These are phyloP conservation scores for Cordyceps fumosorosea DNA, from an alignment of 2,329 filamentous ascomycete genomes.

Conservation along the genomic window DNA sequence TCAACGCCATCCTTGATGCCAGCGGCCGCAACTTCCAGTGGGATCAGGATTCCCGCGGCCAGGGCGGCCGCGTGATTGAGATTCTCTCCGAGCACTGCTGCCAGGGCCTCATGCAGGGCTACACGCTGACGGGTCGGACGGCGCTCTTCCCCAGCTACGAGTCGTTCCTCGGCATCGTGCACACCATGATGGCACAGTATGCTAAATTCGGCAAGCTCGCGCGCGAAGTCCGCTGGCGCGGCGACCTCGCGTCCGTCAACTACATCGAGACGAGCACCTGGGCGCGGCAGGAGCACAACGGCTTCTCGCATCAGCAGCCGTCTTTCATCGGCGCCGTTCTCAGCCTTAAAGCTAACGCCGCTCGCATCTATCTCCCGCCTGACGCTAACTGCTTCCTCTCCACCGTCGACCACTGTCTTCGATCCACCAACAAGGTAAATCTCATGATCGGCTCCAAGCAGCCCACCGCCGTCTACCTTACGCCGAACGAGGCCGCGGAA, in stretches of 20 bases:
- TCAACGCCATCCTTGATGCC: slow-evolving; percentile 48
- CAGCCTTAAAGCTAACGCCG: slow-evolving; percentile 54
- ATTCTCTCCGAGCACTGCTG: slow-evolving; percentile 61
- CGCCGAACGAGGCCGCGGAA: slow-evolving; percentile 49
- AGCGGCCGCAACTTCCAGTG: slow-evolving; percentile 60
- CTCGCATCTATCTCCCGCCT: slow-evolving; percentile 57
- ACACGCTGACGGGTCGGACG: slow-evolving; percentile 57
- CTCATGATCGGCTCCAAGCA: slow-evolving; percentile 66
- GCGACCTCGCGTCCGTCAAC: slow-evolving; percentile 54
- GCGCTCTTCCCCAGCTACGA: slow-evolving; percentile 62
- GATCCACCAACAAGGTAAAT: slow-evolving; percentile 59
- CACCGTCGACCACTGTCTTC: slow-evolving; percentile 55
- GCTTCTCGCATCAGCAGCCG: slow-evolving; percentile 63
- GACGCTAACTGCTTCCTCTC: slow-evolving; percentile 62
- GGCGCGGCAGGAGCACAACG: slow-evolving; percentile 63
- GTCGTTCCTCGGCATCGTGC: slow-evolving; percentile 59
- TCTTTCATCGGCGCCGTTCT: slow-evolving; percentile 61
- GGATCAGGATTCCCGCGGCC: slow-evolving; percentile 54
- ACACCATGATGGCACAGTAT: slow-evolving; percentile 69
- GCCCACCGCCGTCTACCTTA: slow-evolving; percentile 54
- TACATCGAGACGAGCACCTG: slow-evolving; percentile 62
- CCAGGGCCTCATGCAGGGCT: slow-evolving; percentile 55
- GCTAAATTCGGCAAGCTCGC: slow-evolving; percentile 62
- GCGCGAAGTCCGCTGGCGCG: slow-evolving; percentile 50
- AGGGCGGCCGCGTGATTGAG: slow-evolving; percentile 58